phyloP scores from a whole-genome alignment of 371 early-diverging fungal genomes.

The Circinella umbellata region DNA sequence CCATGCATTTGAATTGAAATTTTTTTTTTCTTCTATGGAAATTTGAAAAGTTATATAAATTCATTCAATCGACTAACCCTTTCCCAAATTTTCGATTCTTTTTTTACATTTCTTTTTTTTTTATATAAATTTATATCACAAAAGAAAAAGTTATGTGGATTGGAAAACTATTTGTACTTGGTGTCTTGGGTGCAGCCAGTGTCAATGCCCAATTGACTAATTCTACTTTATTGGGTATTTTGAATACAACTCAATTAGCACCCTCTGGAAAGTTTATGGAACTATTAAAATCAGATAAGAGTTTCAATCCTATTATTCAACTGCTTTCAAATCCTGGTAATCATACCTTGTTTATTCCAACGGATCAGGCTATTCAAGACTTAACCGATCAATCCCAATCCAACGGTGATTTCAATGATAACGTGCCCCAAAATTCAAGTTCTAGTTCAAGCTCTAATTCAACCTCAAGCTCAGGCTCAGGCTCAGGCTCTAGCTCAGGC shows the following conservation, averaged over 20 bases:
- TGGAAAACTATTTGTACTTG: constrained; percentile 11
- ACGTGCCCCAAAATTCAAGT: no score
- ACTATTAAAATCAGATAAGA: constrained; percentile 28
- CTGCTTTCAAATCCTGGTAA: constrained; percentile 32
- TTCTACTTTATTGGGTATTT: constrained; percentile 30
- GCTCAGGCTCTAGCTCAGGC: no score
- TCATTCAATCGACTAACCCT: no score
- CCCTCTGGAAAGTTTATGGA: constrained; percentile 35
- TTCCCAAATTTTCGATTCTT: background rate
- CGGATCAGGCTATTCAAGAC: constrained; percentile 20
- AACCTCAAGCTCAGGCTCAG: no score
- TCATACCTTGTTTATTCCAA: constrained; percentile 40
- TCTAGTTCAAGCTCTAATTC: no score
- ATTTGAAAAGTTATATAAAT: no score
- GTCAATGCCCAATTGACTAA: constrained; percentile 24
- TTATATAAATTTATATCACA: background rate
- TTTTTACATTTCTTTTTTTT: background rate
- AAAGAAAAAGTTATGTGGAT: constrained; percentile 10
- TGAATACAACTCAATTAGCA: constrained; percentile 36
- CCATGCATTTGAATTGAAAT: no score
- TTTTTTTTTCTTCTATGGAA: no score
- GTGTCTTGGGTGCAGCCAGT: constrained; percentile 11
- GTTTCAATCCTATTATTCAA: constrained; percentile 32
- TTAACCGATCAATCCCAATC: background rate
- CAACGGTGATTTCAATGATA: no score